Evolutionary conservation across 257 asterid species (phyloP).

Genomic region (Prunella vulgaris): DNA sequence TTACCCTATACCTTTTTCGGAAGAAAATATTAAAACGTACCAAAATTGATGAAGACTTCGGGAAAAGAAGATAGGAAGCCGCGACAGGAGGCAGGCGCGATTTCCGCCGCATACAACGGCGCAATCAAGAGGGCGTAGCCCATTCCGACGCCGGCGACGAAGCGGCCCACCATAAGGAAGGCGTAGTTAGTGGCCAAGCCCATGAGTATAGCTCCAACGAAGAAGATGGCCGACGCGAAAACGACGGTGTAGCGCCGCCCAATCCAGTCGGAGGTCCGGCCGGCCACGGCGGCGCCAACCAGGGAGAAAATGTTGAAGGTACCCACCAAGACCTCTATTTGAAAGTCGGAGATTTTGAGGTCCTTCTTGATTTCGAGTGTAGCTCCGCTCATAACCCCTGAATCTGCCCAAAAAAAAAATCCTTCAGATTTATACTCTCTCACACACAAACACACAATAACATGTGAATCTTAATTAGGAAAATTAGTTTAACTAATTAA

Average conservation of each 20-base stretch:
- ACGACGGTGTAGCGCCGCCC: conserved; percentile 35
- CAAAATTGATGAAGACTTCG: conserved; percentile 32
- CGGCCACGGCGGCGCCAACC: conserved; percentile 31
- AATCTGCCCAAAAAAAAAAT: conserved; percentile 13
- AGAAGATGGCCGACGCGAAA: conserved; percentile 30
- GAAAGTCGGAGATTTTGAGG: conserved; percentile 27
- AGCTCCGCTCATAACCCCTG: conserved; percentile 44
- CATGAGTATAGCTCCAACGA: conserved; percentile 33
- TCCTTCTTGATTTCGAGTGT: conserved; percentile 33
- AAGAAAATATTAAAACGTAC: conserved; percentile 3
- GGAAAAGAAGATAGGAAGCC: conserved; percentile 37
- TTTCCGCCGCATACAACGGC: conserved; percentile 38
- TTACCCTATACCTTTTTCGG: too few relatives aligned
- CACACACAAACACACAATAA: too few relatives aligned
- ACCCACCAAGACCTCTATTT: conserved; percentile 31
- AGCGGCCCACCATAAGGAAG: conserved; percentile 31
- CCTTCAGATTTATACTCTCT: too few relatives aligned
- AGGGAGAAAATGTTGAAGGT: conserved; percentile 31
- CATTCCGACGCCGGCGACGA: conserved; percentile 36
- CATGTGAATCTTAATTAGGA: background rate
- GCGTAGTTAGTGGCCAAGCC: conserved; percentile 25
- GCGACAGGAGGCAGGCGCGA: conserved; percentile 30
- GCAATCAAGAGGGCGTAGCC: conserved; percentile 34
- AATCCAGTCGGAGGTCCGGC: conserved; percentile 32
- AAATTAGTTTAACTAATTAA: too few relatives aligned